phyloP scores from a whole-genome alignment of 2,329 filamentous ascomycete genomes.

The Fusarium tricinctum region DNA sequence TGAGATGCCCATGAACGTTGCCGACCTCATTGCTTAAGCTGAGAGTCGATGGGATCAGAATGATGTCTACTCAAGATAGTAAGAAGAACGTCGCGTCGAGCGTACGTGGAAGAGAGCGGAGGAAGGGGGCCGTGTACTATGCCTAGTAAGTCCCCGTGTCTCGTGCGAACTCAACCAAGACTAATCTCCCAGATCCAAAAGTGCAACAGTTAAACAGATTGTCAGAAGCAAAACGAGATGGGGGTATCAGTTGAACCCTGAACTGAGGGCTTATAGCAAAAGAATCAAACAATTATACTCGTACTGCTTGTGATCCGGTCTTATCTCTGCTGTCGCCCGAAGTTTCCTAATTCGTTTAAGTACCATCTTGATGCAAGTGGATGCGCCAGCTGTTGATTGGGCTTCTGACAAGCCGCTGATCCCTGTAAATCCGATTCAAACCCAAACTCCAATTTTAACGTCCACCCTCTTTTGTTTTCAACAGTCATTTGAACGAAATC shows the following conservation, averaged over 20 bases:
- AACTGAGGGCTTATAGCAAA: constrained; percentile 3
- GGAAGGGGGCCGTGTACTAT: constrained; percentile 50
- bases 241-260: constrained; percentile 14
- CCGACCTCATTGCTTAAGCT: constrained; percentile 67
- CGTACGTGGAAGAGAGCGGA: constrained; percentile 44
- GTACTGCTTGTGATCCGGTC: constrained; percentile 2
- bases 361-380: constrained; percentile 9
- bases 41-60: not conserved
- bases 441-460: constrained; percentile 24
- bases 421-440: constrained; percentile 9
- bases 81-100: constrained; percentile 34
- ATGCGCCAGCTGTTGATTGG: constrained; percentile 9
- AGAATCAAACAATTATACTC: constrained; percentile 18
- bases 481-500: constrained; percentile 12
- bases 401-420: not conserved
- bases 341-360: constrained; percentile 32
- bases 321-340: constrained; percentile 22
- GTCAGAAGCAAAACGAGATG: constrained; percentile 6
- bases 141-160: constrained; percentile 40
- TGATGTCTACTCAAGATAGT: not conserved
- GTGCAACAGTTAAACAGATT: constrained; percentile 25
- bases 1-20: constrained; percentile 98
- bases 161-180: not conserved
- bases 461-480: constrained; percentile 1
- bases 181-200: constrained; percentile 20